A percentile compares a stretch with the other conserved stretches of the same genome.
These are phyloP conservation scores for Alternaria solani DNA, from an alignment of 2,329 filamentous ascomycete species.

Conservation along the genomic window DNA sequence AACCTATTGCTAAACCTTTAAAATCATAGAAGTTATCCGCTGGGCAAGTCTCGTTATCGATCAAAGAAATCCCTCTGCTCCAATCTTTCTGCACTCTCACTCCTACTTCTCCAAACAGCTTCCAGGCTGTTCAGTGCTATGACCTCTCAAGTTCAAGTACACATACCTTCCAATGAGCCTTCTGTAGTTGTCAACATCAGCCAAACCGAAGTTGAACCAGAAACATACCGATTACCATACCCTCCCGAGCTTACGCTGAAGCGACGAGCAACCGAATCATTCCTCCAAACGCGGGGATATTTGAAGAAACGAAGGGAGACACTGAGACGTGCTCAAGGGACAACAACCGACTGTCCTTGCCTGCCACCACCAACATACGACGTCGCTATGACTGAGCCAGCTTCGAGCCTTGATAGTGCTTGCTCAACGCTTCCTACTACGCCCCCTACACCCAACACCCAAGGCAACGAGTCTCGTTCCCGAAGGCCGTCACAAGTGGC, in stretches of 20 bases:
- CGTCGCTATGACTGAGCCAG: conserved; percentile 2
- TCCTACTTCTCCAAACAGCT: not conserved
- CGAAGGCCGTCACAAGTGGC: conserved; percentile 10
- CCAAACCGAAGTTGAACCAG: conserved; percentile 3
- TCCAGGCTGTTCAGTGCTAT: not conserved
- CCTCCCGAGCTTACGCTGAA: conserved; percentile 1
- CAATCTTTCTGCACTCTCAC: not conserved
- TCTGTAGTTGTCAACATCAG: not conserved
- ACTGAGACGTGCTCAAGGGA: not conserved
- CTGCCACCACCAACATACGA: not conserved
- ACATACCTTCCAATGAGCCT: not conserved
- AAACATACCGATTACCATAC: not conserved
- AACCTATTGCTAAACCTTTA: not conserved
- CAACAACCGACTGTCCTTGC: not conserved
- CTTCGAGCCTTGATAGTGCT: conserved; percentile 1
- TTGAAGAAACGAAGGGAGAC: conserved; percentile 8
- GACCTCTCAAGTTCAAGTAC: not conserved
- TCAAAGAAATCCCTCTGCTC: not conserved
- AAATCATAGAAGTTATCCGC: not conserved
- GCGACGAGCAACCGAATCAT: conserved; percentile 7
- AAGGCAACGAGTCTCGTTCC: not conserved
- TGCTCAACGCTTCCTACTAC: conserved; percentile 5
- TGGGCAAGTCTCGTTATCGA: not conserved
- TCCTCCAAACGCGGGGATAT: conserved; percentile 3
- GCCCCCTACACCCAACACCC: conserved; percentile 1